phyloP scores from a whole-genome alignment of 306 rosid genomes.

The Bauhinia variegata region DNA sequence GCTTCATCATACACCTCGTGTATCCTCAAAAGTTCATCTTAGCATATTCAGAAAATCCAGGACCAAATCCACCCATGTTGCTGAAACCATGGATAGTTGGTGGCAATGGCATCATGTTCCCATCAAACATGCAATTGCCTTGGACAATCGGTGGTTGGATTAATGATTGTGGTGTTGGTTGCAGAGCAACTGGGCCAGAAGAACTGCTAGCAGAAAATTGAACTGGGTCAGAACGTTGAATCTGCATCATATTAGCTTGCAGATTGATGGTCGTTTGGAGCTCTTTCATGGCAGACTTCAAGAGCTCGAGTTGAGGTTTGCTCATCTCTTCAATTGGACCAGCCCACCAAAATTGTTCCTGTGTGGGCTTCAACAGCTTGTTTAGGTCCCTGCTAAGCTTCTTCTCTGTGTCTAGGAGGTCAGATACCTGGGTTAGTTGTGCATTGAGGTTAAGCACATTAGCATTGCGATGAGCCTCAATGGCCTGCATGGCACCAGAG shows the following conservation, averaged over 20 bases:
- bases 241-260: neutral
- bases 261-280: neutral
- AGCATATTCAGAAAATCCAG: constrained; percentile 21
- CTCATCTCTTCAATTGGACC: neutral
- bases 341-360: neutral
- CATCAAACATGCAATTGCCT: constrained; percentile 24
- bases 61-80: constrained; percentile 30
- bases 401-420: constrained; percentile 2
- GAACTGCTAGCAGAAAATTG: constrained; percentile 1
- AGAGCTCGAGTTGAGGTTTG: neutral
- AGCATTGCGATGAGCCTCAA: constrained; percentile 39
- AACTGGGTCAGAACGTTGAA: neutral
- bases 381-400: neutral
- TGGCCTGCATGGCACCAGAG: constrained; percentile 12
- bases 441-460: constrained; percentile 32
- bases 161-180: neutral
- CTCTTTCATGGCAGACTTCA: neutral
- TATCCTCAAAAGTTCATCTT: too few species aligned
- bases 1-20: constrained; percentile 13
- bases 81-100: neutral
- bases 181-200: neutral
- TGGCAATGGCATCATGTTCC: neutral
- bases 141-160: neutral
- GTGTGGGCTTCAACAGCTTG: neutral
- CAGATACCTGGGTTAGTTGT: constrained; percentile 1